phyloP scores from a whole-genome alignment of 108 stramenopile genomes.

The Skeletonema potamos region DNA sequence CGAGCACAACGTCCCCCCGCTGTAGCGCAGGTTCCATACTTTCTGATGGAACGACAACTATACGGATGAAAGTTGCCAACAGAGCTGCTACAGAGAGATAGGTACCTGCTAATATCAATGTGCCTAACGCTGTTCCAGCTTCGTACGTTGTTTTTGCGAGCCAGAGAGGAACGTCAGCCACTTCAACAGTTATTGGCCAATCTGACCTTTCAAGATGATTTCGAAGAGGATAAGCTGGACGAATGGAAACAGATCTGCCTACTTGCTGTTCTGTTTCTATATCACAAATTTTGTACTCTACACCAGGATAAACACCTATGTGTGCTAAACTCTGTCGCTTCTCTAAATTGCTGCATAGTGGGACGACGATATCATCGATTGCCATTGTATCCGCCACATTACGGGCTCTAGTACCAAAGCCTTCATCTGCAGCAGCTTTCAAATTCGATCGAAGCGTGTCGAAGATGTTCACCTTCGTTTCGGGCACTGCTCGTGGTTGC shows the following conservation, averaged over 20 bases:
- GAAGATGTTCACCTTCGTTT: neutral
- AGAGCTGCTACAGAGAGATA: constrained; percentile 46
- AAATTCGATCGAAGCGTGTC: constrained; percentile 16
- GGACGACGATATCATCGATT: constrained; percentile 56
- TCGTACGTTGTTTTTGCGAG: constrained; percentile 54
- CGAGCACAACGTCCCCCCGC: constrained; percentile 60
- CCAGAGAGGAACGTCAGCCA: constrained; percentile 60
- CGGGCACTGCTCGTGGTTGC: neutral
- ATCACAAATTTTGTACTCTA: constrained; percentile 52
- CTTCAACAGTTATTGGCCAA: constrained; percentile 54
- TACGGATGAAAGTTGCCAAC: constrained; percentile 36
- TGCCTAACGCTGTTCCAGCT: constrained; percentile 58
- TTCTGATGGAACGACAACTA: constrained; percentile 49
- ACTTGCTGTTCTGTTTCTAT: neutral
- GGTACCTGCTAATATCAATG: constrained; percentile 34
- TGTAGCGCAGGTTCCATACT: constrained; percentile 61
- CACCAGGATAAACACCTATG: constrained; percentile 58
- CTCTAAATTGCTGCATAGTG: constrained; percentile 51
- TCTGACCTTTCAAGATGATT: constrained; percentile 55
- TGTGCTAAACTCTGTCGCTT: constrained; percentile 48
- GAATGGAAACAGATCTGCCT: constrained; percentile 34
- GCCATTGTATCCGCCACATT: constrained; percentile 48
- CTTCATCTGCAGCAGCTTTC: constrained; percentile 39
- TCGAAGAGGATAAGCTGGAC: constrained; percentile 57
- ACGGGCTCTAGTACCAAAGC: constrained; percentile 55